Evolutionary conservation across 129 eudicot species (phyloP).

Genomic region (Pulicaria dysenterica): DNA sequence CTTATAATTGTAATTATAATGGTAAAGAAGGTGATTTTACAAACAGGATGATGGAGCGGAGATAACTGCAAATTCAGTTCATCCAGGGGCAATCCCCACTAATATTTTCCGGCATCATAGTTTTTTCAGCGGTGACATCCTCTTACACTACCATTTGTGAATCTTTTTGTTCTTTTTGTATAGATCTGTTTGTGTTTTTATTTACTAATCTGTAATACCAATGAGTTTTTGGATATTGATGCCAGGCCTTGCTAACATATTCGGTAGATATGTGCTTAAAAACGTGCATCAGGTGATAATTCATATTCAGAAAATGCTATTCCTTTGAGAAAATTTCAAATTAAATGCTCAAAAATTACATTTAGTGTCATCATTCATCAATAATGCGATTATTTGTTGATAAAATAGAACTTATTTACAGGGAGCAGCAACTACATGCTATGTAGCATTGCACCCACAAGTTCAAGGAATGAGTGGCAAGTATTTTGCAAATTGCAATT

Average conservation of each 20-base stretch:
- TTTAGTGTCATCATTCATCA: not conserved
- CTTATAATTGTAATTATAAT: not conserved
- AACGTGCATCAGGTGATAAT: constrained; percentile 59
- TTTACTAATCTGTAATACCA: not conserved
- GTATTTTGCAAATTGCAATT: constrained; percentile 54
- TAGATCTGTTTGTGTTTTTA: not conserved
- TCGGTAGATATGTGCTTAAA: constrained; percentile 55
- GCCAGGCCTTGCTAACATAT: constrained; percentile 49
- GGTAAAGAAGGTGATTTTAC: not conserved
- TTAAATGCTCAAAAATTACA: not conserved
- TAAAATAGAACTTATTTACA: constrained; percentile 21
- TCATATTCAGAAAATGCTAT: not conserved
- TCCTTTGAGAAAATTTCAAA: not conserved
- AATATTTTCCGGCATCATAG: constrained; percentile 59
- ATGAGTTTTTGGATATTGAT: constrained; percentile 24
- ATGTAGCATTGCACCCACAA: constrained; percentile 75
- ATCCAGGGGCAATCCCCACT: constrained; percentile 68
- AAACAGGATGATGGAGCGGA: constrained; percentile 48
- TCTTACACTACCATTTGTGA: not conserved
- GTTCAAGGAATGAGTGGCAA: constrained; percentile 57
- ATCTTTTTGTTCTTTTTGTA: not conserved
- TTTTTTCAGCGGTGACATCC: constrained; percentile 43
- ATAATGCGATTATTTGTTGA: not conserved
- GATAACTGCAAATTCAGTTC: constrained; percentile 60
- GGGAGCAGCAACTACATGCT: constrained; percentile 89